Percentiles rank a stretch among this genome's conserved stretches.
Conservation (phyloP, 768 basidiomycete species). For the Piloderma croceum region DNA sequence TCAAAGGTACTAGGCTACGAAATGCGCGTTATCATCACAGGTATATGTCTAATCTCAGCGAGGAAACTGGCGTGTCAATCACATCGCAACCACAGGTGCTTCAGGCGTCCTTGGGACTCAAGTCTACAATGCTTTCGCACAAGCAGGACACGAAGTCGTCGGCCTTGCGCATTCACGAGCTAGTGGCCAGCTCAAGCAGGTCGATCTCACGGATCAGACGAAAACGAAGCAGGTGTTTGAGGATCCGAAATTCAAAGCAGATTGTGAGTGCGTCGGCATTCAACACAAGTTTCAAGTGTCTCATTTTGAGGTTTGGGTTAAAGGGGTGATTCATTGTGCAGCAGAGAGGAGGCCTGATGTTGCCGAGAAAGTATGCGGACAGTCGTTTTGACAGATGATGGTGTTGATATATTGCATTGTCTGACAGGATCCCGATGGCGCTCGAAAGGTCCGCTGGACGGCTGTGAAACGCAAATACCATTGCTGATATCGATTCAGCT, state of each 20-base stretch:
- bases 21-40: no score
- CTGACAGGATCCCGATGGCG: constrained; percentile 59
- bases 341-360: constrained; percentile 92
- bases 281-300: constrained; percentile 4
- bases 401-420: neutral
- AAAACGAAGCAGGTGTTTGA: constrained; percentile 52
- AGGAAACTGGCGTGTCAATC: no score
- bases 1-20: no score
- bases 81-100: constrained; percentile 81
- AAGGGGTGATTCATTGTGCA: constrained; percentile 91
- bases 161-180: constrained; percentile 72
- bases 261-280: constrained; percentile 52
- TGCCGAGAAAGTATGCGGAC: constrained; percentile 68
- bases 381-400: neutral
- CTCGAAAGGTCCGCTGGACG: constrained; percentile 45
- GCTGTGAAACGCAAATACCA: neutral
- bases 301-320: constrained; percentile 4
- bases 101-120: constrained; percentile 88
- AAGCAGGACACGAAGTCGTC: constrained; percentile 38
- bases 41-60: no score
- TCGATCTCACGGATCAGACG: constrained; percentile 62
- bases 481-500: constrained; percentile 42
- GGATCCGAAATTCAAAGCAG: constrained; percentile 55
- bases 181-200: constrained; percentile 42
- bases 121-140: constrained; percentile 61